These are phyloP conservation scores for Thalassiosira livingstoniorum DNA, from an alignment of 352 stramenopile genomes.

Conservation along the genomic window DNA sequence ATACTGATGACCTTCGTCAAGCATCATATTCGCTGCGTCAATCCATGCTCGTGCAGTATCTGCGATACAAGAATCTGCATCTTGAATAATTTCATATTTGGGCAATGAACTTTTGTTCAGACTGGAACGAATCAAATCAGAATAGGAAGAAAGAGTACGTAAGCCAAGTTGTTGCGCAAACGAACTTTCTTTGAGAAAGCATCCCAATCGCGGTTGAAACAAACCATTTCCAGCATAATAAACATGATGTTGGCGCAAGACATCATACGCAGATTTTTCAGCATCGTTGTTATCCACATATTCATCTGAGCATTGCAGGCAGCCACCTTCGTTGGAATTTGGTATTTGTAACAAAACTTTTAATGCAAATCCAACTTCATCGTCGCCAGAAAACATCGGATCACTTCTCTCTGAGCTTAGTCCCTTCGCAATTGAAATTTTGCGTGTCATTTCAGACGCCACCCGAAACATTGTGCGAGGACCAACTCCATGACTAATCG, in stretches of 20 bases:
- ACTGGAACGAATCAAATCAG: conserved; percentile 45
- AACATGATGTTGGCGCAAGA: conserved; percentile 44
- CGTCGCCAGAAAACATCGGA: conserved; percentile 15
- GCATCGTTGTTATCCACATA: conserved; percentile 22
- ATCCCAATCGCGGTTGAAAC: conserved; percentile 40
- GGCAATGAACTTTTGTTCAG: conserved; percentile 34
- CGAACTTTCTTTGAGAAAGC: conserved; percentile 3
- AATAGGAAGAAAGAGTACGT: conserved; percentile 45
- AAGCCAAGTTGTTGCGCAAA: conserved; percentile 45
- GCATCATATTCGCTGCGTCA: conserved; percentile 55
- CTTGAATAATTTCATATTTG: conserved; percentile 8
- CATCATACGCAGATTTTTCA: conserved; percentile 43
- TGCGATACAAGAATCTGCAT: conserved; percentile 39
- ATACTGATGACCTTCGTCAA: conserved; percentile 39
- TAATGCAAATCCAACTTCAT: conserved; percentile 47
- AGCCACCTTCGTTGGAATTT: conserved; percentile 26
- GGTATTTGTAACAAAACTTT: conserved; percentile 44
- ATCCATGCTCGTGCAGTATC: conserved; percentile 58
- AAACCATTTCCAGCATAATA: conserved; percentile 44
- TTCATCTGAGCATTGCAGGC: conserved; percentile 35
- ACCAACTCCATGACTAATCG: conserved; percentile 25
- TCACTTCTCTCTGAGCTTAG: not conserved
- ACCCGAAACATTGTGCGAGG: conserved; percentile 54
- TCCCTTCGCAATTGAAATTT: not conserved
- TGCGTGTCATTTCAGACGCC: conserved; percentile 45